These are phyloP conservation scores for Chrysosporium queenslandicum DNA, from an alignment of 2,329 filamentous ascomycete genomes.

Conservation along the genomic window DNA sequence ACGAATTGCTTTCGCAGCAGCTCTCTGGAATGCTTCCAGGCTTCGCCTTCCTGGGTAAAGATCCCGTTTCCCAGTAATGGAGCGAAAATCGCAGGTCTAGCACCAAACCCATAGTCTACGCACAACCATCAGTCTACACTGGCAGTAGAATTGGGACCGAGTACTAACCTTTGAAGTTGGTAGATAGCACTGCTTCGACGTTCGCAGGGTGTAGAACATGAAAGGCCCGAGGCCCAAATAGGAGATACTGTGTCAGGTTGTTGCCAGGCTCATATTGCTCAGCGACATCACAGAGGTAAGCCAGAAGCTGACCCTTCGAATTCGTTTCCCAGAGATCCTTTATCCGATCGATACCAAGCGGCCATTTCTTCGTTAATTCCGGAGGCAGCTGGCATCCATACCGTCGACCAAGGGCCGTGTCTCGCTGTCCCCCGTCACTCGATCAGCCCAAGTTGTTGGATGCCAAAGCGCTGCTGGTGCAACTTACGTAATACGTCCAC, in stretches of 20 bases:
- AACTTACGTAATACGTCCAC: background rate
- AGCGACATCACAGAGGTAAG: slow-evolving; percentile 16
- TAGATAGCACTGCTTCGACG: slow-evolving; percentile 16
- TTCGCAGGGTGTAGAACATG: slow-evolving; percentile 17
- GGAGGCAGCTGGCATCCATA: slow-evolving; percentile 25
- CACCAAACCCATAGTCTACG: slow-evolving; percentile 39
- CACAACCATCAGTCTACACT: background rate
- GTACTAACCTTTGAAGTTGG: slow-evolving; percentile 16
- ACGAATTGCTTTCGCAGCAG: slow-evolving; percentile 42
- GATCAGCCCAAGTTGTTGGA: too few relatives aligned
- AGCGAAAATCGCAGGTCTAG: slow-evolving; percentile 13
- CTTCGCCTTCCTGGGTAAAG: slow-evolving; percentile 40
- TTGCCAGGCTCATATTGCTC: slow-evolving; percentile 21
- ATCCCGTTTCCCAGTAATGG: slow-evolving; percentile 40
- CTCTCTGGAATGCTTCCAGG: slow-evolving; percentile 40
- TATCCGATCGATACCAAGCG: slow-evolving; percentile 28
- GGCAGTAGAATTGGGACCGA: too few relatives aligned
- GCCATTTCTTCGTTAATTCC: slow-evolving; percentile 26
- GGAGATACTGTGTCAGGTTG: slow-evolving; percentile 19
- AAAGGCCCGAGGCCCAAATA: slow-evolving; percentile 16
- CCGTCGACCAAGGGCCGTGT: background rate
- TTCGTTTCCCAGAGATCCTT: slow-evolving; percentile 19
- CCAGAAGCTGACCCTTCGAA: slow-evolving; percentile 13
- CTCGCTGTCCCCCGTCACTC: background rate
- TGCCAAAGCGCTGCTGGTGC: background rate